Evolutionary conservation across 2,329 filamentous ascomycete genomes (phyloP), one percentile per base, ranked within the genome.

Genomic region (Aureobasidium sp.): DNA sequence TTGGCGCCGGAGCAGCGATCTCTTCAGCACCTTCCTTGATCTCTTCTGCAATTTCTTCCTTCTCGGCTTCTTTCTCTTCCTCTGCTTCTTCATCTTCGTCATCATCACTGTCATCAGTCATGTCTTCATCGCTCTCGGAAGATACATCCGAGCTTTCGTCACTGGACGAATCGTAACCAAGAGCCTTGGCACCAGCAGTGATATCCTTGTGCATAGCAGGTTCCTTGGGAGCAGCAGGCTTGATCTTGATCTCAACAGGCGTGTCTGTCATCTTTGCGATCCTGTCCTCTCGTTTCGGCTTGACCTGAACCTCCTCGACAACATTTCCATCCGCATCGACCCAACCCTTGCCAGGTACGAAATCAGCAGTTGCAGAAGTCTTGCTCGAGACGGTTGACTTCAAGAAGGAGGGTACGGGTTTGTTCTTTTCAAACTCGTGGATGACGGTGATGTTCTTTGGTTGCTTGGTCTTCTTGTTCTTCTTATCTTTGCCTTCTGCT

Each of bases 361-460:
- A 97, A 61, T 87, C 85, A n/a, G 48, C 41, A 3, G 79, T 73
- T 42, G 80, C 79, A n/a, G 78, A 50, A 47, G 44, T 72, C 50
- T 80, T 79, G 16, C 73, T 72, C 10, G 73, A 74, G 2, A 75
- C 75, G 45, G 77, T 57, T 6, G 80, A 78, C 71, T 90, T 90
- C 63, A 97, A 74, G 71, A 96, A 97, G 5, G 84, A 88, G 0
- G 91, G 90, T 65, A 91, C 88, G 67, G 91, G 93, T 41, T 84
- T 86, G 8, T 88, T 91, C 72, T 91, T 91, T 67, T 88, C 84
- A 71, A 97, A 97, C 71, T 99, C 94, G 73, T 97, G 92, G 3
- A 97, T 82, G 4, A 90, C 78, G 1, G 87, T 80, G 63, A 89
- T 84, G 27, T 78, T 69, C 48, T 69, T 71, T 1, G 68, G 66